Evolutionary conservation across 768 basidiomycete genomes (phyloP).

Genomic region (Botryobasidium botryosum): DNA sequence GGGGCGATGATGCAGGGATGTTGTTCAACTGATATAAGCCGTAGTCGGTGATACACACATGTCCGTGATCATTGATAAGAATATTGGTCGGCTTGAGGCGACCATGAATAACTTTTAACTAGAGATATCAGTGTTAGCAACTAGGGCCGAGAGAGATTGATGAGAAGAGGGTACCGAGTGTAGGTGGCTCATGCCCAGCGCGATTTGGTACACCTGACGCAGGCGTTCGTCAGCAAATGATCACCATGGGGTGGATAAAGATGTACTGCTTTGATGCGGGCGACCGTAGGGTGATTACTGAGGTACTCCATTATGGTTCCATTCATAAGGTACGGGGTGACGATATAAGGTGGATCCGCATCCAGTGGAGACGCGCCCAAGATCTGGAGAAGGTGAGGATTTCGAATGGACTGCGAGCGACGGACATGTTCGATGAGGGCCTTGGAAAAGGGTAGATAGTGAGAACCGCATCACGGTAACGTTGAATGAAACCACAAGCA

Average conservation of each 20-base stretch:
- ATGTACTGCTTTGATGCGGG: conserved; percentile 3
- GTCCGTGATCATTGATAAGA: conserved; percentile 4
- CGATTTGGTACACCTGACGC: conserved; percentile 1
- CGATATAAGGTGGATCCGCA: conserved; percentile 2
- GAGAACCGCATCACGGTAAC: background rate
- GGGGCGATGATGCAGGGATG: conserved; percentile 4
- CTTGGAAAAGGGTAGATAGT: background rate
- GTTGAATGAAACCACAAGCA: background rate
- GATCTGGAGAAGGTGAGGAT: conserved; percentile 6
- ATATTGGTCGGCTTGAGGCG: conserved; percentile 7
- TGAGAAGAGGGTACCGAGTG: conserved; percentile 1
- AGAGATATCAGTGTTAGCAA: background rate
- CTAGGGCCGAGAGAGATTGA: background rate
- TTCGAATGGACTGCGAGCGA: background rate
- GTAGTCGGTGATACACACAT: conserved; percentile 6
- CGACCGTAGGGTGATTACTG: background rate
- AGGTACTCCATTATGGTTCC: conserved; percentile 6
- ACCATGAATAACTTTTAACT: conserved; percentile 8
- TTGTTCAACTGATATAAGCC: conserved; percentile 4
- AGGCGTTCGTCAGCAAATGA: background rate
- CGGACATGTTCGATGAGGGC: background rate
- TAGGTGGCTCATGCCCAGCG: conserved; percentile 7
- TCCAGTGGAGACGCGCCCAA: conserved; percentile 6
- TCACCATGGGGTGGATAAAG: background rate
- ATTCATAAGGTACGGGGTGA: conserved; percentile 2